Percentiles rank a stretch among this genome's conserved stretches.
Conservation (phyloP, 495 filamentous ascomycete genomes). For the Parachaetomium inaequale region DNA sequence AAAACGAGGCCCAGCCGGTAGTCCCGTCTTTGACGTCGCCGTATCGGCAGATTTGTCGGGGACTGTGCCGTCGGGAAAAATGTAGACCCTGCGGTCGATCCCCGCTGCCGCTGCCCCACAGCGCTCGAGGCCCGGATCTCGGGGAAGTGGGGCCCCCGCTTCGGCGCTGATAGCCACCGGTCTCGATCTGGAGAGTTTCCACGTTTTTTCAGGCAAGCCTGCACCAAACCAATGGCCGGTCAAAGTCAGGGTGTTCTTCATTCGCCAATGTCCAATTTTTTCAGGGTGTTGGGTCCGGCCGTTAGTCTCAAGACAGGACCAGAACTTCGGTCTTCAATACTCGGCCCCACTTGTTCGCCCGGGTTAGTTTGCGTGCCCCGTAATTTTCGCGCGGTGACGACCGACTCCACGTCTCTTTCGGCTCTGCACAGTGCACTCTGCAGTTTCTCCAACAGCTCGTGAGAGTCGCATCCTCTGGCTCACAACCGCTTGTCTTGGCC, state of each 20-base stretch:
- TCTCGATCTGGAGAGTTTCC: background rate
- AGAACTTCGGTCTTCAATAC: background rate
- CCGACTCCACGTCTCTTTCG: background rate
- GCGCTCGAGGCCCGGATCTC: background rate
- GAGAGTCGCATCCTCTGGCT: background rate
- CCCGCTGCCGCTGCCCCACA: slow-evolving; percentile 7
- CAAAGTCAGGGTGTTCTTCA: background rate
- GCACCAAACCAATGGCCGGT: background rate
- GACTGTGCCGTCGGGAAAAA: slow-evolving; percentile 27
- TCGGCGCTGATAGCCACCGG: background rate
- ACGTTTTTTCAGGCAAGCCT: background rate
- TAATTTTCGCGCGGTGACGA: background rate
- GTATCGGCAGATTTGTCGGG: slow-evolving; percentile 33
- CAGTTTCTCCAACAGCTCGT: background rate
- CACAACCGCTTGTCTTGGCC: background rate
- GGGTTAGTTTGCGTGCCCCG: too few relatives aligned
- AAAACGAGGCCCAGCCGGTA: background rate
- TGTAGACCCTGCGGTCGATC: slow-evolving; percentile 30
- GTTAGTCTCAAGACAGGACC: background rate
- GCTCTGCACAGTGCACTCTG: background rate
- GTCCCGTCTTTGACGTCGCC: background rate
- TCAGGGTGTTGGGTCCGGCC: background rate
- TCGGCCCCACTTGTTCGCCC: background rate
- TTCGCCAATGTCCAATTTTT: too few relatives aligned
- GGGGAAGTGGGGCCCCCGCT: slow-evolving; percentile 11